Conservation (phyloP, 352 stramenopile genomes). For the Globisporangium orthogonon region DNA sequence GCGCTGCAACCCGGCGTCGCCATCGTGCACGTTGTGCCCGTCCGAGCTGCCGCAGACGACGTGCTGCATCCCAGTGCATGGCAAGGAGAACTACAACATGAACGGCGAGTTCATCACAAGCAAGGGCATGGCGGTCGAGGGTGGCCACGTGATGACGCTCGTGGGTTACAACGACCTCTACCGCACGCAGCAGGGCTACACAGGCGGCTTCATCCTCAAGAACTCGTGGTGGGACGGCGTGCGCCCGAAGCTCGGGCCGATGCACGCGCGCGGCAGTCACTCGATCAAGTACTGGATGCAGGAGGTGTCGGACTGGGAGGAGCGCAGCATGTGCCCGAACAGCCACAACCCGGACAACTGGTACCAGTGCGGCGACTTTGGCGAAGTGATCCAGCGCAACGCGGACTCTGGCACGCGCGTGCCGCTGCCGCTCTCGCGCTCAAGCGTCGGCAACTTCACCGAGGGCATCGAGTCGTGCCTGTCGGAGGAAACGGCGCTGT, state of each 20-base stretch:
- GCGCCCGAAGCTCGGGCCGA: constrained; percentile 45
- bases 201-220: constrained; percentile 66
- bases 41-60: constrained; percentile 39
- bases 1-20: constrained; percentile 45
- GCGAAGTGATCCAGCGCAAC: constrained; percentile 34
- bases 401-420: constrained; percentile 27
- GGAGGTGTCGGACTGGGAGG: constrained; percentile 63
- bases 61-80: constrained; percentile 43
- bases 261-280: constrained; percentile 55
- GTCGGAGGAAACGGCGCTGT: constrained; percentile 43
- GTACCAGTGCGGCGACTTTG: constrained; percentile 62
- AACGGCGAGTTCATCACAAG: constrained; percentile 58
- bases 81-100: constrained; percentile 55
- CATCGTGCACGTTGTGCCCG: constrained; percentile 43
- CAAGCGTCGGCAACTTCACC: constrained; percentile 11
- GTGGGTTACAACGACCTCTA: constrained; percentile 65
- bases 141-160: constrained; percentile 67
- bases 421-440: constrained; percentile 25
- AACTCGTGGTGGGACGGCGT: constrained; percentile 74
- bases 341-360: constrained; percentile 66
- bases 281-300: constrained; percentile 69
- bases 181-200: constrained; percentile 52
- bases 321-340: constrained; percentile 64
- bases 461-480: constrained; percentile 45
- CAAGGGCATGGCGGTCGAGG: constrained; percentile 39